Evolutionary conservation across 345 rosid species (phyloP).

Genomic region (Eucalyptus albens): DNA sequence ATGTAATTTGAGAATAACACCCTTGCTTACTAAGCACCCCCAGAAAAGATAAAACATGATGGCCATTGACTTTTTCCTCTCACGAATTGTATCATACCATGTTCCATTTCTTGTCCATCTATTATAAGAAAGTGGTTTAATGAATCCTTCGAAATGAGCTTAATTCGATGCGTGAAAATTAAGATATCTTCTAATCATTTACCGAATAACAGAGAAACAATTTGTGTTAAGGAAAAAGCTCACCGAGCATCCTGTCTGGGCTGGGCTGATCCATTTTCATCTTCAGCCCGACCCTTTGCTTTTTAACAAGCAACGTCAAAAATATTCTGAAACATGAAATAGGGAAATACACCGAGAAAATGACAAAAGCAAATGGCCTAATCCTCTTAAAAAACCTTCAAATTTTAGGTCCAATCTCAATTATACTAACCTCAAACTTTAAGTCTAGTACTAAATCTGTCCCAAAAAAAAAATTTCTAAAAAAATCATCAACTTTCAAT

Average conservation of each 20-base stretch:
- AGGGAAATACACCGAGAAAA: background rate
- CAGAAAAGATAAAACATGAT: background rate
- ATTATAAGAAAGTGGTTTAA: background rate
- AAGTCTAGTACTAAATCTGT: background rate
- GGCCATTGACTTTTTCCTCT: background rate
- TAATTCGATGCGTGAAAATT: background rate
- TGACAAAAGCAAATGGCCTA: background rate
- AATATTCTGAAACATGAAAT: background rate
- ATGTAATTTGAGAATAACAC: background rate
- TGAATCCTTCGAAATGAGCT: background rate
- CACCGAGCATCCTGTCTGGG: background rate
- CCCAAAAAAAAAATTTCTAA: background rate
- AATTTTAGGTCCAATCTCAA: background rate
- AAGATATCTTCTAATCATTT: background rate
- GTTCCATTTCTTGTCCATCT: background rate
- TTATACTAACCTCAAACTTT: background rate
- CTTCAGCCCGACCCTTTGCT: background rate
- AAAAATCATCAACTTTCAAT: background rate
- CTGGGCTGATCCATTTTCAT: background rate
- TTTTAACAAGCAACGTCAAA: background rate
- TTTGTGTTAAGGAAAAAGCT: background rate
- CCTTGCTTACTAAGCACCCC: background rate
- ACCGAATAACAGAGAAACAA: background rate
- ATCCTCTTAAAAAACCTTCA: accelerated
- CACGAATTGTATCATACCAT: background rate